Evolutionary conservation across 768 basidiomycete species (phyloP), one percentile per base, ranked within the genome.

Genomic region (Tylopilus rubrobrunneus): DNA sequence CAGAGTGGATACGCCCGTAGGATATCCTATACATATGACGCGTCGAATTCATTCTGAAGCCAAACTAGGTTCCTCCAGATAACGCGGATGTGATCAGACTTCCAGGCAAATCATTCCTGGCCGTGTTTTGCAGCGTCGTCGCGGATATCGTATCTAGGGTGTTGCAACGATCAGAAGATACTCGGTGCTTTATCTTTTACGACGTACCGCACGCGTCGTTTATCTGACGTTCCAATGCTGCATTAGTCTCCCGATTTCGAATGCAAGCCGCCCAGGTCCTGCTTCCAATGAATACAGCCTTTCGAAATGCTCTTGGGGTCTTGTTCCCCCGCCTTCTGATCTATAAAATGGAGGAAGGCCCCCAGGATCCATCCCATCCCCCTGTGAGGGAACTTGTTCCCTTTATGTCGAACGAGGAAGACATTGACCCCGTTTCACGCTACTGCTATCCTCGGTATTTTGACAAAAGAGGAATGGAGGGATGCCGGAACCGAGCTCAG

Each of bases 101-200:
- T 27, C 69, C 73, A 19, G 70, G 66, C 48, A 55, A 71, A 11
- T 64, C 73, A 25, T 76, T 77, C 45, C 60, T 83, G 8, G 70
- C 78, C 5, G 64, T 74, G 4, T 76, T 86, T 52, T 68, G 82
- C 44, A 73, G 74, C 33, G 67, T 78, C 33, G 62, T 82, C 23
- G 62, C 79, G 19, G 75, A 80, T 36, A 63, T 81, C 14, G 58
- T 80, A 23, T 67, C 73, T 29, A 73, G 70, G 47, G 64, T 76
- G 2, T 53, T 85, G 44, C 69, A 66, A 40, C 75, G 76, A 4
- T 62, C 76, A 1, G 65, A 79, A 12, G 71, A 73, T 41, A 76
- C 73, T 12, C 74, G 77, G 33, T 78, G 77, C 70, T 79, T 82
- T 47, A 70, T 59, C 59, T 82, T 41, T 59, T 73, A 44, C 78